A percentile compares a stretch with the other conserved stretches of the same genome.
Evolutionary conservation across 805 yeast genomes (phyloP).

Genomic region (Dipodascus albidus): DNA sequence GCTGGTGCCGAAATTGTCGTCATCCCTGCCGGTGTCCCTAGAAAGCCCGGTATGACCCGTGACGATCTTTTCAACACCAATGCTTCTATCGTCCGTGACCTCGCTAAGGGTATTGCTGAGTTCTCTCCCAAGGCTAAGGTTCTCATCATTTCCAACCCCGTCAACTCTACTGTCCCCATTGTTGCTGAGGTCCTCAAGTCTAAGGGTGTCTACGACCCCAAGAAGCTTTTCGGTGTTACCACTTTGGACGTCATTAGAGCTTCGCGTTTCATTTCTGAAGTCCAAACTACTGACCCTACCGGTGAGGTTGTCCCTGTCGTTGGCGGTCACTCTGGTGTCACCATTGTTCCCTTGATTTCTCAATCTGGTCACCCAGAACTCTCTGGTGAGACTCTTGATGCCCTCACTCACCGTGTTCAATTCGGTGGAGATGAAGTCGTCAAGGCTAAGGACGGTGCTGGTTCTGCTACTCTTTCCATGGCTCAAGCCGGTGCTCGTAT

Average conservation of each 20-base stretch:
- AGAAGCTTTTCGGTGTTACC: conserved; percentile 91
- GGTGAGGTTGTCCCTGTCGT: conserved; percentile 75
- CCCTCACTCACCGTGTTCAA: conserved; percentile 77
- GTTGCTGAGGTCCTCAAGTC: conserved; percentile 85
- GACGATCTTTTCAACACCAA: conserved; percentile 94
- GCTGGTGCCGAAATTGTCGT: conserved; percentile 65
- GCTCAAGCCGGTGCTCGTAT: conserved; percentile 84
- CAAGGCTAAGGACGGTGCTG: conserved; percentile 87
- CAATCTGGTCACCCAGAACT: conserved; percentile 52
- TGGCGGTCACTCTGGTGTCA: conserved; percentile 96
- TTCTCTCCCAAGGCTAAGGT: conserved; percentile 76
- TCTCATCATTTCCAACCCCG: conserved; percentile 84
- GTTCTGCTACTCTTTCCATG: conserved; percentile 89
- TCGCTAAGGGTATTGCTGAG: conserved; percentile 78
- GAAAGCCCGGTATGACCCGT: conserved; percentile 98
- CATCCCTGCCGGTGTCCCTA: conserved; percentile 97
- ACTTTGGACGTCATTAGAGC: conserved; percentile 88
- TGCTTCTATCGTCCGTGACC: conserved; percentile 88
- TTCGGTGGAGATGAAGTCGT: conserved; percentile 96
- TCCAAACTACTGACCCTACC: conserved; percentile 60
- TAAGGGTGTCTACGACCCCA: conserved; percentile 81
- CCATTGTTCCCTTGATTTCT: conserved; percentile 87
- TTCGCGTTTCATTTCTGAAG: conserved; percentile 70
- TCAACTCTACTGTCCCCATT: conserved; percentile 94
- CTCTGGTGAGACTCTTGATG: conserved; percentile 53